Percentiles rank a stretch among this genome's conserved stretches.
These are phyloP conservation scores for Nannochloropsis salina DNA, from an alignment of 108 stramenopile genomes.

Conservation along the genomic window DNA sequence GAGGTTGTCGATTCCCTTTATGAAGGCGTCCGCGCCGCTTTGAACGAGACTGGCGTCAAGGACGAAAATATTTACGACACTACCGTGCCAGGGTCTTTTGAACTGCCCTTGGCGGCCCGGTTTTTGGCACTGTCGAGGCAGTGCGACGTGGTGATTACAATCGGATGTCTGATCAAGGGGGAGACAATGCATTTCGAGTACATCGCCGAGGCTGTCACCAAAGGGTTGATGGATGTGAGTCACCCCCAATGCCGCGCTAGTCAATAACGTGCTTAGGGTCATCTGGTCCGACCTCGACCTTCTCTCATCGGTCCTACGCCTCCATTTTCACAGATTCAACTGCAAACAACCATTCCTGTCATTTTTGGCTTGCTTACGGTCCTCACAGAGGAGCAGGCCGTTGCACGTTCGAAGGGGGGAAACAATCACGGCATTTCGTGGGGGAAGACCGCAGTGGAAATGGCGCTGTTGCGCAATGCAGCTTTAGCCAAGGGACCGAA, in stretches of 20 bases:
- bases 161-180: constrained; percentile 96
- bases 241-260: neutral
- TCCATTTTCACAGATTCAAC: neutral
- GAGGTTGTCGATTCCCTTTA: constrained; percentile 45
- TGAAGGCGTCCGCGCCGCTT: constrained; percentile 43
- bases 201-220: constrained; percentile 81
- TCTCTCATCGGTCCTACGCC: neutral
- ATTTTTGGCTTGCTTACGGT: constrained; percentile 77
- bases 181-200: constrained; percentile 99
- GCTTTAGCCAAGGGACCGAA: constrained; percentile 18
- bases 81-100: constrained; percentile 89
- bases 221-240: constrained; percentile 89
- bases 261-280: too few species aligned
- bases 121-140: constrained; percentile 85
- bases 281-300: too few species aligned
- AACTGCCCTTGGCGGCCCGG: constrained; percentile 84
- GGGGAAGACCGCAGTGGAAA: constrained; percentile 92
- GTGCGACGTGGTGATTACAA: constrained; percentile 86
- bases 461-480: constrained; percentile 67
- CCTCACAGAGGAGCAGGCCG: constrained; percentile 54
- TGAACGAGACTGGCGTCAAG: constrained; percentile 38
- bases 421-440: constrained; percentile 90
- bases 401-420: constrained; percentile 61
- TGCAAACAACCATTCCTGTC: constrained; percentile 36
- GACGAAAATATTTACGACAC: constrained; percentile 62